Evolutionary conservation across 2,329 filamentous ascomycete species (phyloP), one percentile per base, ranked within the genome.

Genomic region (Diaporthe aspalathi): DNA sequence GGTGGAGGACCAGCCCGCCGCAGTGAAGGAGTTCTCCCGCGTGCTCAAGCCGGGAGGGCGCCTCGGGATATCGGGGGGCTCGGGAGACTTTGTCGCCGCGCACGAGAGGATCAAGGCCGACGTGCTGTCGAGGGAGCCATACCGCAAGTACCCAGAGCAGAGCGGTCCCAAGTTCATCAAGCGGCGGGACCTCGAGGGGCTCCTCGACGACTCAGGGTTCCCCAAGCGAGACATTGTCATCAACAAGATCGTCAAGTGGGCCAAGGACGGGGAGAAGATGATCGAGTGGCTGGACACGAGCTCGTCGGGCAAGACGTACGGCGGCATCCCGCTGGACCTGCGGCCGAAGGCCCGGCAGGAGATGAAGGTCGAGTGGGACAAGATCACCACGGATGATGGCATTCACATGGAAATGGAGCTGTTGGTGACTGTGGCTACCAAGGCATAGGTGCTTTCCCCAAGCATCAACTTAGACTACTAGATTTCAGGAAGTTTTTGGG

Each of bases 291-390:
- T 79, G 54, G 77, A 78, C 68, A 77, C 76, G 6, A 79, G 78
- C 67, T 79, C 78, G 27, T 79, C 78, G 5, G 78, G 78, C 32
- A 78, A 78, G 72, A 79, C 77, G 20, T 79, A 78, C 54, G 78
- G 78, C 3, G 76, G 76, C 5, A 76, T 79, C 49, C 78, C 78
- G 14, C 54, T 75, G 2, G 75, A 79, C n/a, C 43, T 79, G 62
- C 73, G 76, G 40, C 75, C 76, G 0, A 68, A 63, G 22, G 78
- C 77, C 1, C 75, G 76, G 52, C 74, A 77, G 70, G 77, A 78
- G 62, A 79, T 79, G 78, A 77, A 73, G 62, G 53, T 24, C 20
- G 77, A 79, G 45, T 79, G 78, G 78, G 74, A 78, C 9, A 77
- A 78, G 54, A 29, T 78, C 17, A 72, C 63, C 12, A 77, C 74